phyloP scores from a whole-genome alignment of 768 basidiomycete species.

The Macrolepiota dolichaula region DNA sequence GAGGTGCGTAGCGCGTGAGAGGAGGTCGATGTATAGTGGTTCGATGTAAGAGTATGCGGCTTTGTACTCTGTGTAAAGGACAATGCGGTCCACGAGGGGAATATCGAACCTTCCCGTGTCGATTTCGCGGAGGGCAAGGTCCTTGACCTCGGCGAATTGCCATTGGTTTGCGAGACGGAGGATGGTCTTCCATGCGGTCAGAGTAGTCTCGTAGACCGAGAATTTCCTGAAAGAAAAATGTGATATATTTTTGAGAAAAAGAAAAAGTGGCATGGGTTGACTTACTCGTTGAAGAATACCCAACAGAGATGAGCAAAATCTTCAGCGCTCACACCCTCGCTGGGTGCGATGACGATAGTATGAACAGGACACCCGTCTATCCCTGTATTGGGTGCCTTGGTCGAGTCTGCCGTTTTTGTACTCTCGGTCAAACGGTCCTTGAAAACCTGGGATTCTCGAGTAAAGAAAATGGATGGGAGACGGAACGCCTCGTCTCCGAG shows the following conservation, averaged over 20 bases:
- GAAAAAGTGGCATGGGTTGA: neutral
- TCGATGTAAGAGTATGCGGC: neutral
- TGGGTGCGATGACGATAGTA: neutral
- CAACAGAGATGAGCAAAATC: neutral
- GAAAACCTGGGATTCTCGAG: neutral
- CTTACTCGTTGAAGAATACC: neutral
- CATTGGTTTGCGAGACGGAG: neutral
- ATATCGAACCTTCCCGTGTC: neutral
- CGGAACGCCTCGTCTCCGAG: neutral
- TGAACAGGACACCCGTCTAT: neutral
- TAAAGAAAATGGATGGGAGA: neutral
- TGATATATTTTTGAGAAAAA: neutral
- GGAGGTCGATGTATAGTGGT: neutral
- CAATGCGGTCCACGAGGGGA: neutral
- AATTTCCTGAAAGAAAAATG: neutral
- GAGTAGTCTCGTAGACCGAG: neutral
- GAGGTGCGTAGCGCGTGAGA: neutral
- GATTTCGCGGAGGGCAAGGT: neutral
- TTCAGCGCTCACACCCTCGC: neutral
- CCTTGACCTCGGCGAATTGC: neutral
- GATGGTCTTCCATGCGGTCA: neutral
- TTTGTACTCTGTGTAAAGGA: neutral
- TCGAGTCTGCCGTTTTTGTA: neutral
- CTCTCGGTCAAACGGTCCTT: neutral
- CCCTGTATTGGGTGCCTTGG: neutral